These are phyloP conservation scores for Umbelopsis sp. DNA, from an alignment of 192 early-diverging fungal genomes.

Conservation along the genomic window DNA sequence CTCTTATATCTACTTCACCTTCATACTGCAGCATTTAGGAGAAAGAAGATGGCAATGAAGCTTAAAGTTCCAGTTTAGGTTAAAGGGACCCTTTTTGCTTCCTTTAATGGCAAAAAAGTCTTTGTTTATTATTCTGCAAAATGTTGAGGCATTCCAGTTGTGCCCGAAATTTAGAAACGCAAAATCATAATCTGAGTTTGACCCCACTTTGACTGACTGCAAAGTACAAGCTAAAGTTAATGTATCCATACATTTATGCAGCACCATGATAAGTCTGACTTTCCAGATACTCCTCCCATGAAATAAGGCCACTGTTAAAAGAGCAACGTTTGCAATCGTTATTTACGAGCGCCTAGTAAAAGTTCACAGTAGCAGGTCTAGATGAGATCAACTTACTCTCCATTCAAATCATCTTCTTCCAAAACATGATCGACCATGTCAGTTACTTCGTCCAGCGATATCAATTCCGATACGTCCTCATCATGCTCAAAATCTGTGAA, in stretches of 20 bases:
- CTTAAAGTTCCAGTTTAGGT: too few relatives aligned
- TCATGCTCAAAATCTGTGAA: conserved; percentile 50
- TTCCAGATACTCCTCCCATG: conserved; percentile 57
- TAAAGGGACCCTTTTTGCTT: too few relatives aligned
- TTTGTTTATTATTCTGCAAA: too few relatives aligned
- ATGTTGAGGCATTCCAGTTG: too few relatives aligned
- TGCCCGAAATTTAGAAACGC: too few relatives aligned
- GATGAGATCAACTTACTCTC: conserved; percentile 56
- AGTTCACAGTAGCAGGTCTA: neutral
- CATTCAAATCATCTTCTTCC: conserved; percentile 74
- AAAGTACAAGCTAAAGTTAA: too few relatives aligned
- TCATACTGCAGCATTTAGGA: too few relatives aligned
- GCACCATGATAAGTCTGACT: conserved; percentile 51
- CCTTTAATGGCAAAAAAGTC: too few relatives aligned
- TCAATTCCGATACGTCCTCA: conserved; percentile 31
- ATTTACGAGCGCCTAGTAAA: neutral
- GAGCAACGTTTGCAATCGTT: neutral
- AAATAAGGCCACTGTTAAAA: conserved; percentile 51
- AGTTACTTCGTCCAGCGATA: conserved; percentile 54
- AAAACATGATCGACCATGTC: conserved; percentile 76
- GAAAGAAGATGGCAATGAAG: too few relatives aligned
- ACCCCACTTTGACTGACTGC: too few relatives aligned
- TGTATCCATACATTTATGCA: neutral
- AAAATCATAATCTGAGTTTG: too few relatives aligned
- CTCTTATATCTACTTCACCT: too few relatives aligned